A percentile compares a stretch with the other conserved stretches of the same genome.
These are phyloP conservation scores for Kingdonia uniflora DNA, from an alignment of 164 flowering plant genomes.

Conservation along the genomic window DNA sequence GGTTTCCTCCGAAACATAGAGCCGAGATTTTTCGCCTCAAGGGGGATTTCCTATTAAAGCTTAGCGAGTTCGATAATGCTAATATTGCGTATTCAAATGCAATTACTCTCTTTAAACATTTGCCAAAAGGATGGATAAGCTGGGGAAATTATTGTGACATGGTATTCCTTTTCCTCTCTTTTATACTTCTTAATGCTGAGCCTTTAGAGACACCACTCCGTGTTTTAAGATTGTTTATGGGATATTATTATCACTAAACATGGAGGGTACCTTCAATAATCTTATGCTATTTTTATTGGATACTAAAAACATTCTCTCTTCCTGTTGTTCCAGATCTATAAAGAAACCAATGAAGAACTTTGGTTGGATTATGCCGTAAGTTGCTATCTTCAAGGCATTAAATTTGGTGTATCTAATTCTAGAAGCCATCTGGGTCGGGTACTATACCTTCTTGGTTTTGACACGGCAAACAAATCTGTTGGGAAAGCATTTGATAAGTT, in stretches of 20 bases:
- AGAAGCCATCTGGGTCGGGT: conserved; percentile 94
- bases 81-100: conserved; percentile 83
- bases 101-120: conserved; percentile 72
- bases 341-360: conserved; percentile 74
- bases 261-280: too few species aligned
- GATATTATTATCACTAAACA: too few species aligned
- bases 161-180: conserved; percentile 34
- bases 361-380: conserved; percentile 98
- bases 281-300: background rate
- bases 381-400: conserved; percentile 97
- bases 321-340: conserved; percentile 56
- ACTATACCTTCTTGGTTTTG: conserved; percentile 90
- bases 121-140: conserved; percentile 99
- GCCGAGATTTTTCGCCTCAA: conserved; percentile 91
- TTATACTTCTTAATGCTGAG: too few species aligned
- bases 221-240: too few species aligned
- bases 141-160: conserved; percentile 99
- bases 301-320: conserved; percentile 3
- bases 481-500: conserved; percentile 91
- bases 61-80: conserved; percentile 80
- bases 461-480: conserved; percentile 76
- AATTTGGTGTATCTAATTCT: conserved; percentile 85
- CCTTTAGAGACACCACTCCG: too few species aligned
- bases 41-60: conserved; percentile 86
- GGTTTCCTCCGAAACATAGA: conserved; percentile 74